Base-by-base conservation (phyloP, 768 basidiomycete genomes). In the Psilocybe cyanescens region DNA sequence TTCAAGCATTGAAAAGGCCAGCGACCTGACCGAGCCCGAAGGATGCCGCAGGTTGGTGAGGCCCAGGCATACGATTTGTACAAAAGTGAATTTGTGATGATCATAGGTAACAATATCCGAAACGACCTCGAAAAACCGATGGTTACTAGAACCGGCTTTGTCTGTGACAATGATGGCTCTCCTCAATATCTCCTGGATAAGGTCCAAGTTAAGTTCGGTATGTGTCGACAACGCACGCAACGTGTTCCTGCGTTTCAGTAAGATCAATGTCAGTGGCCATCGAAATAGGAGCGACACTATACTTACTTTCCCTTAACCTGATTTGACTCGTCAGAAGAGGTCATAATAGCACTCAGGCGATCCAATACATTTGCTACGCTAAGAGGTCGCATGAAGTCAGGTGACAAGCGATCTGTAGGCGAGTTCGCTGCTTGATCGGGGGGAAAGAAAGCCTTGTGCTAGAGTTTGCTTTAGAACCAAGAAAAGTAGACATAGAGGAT, bases 11-110 rank as follows among this genome's bases (percentile, higher is more conserved):
- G 87, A 81, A 72, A 95, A 91, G 1, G 96, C 90, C 48, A 84
- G 84, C n/a, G 83, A 82, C 9, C 95, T 88, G 50, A 90, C 86
- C 17, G 79, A 75, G 7, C 81, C 64, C 24, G 84, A 79, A 3
- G 86, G 83, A 71, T 96, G 90, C 33, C 91, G 89, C 8, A 98
- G 82, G 74, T 97, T 97, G 17, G 91, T 88, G 17, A 97, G 76
- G 2, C 90, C 91, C 12, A 97, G 79, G 67, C 88, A 94, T 24
- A 85, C 82, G 12, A 86, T 77, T 69, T 97, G 94, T 28, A 87
- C 80, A 68, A 94, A 91, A 3, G 83, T 83, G 71, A 90, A 92
- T 51, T 81, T 79, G 68, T 87, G 90, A 29, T 71, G 72, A 24
- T 83, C 79, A 19, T 79, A 81, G 70, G 84, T 83, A 24, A 95